A percentile compares a stretch with the other conserved stretches of the same genome.
These are phyloP conservation scores for Cutaneotrichosporon arboriforme DNA, from an alignment of 1,284 basidiomycete species.

Conservation along the genomic window DNA sequence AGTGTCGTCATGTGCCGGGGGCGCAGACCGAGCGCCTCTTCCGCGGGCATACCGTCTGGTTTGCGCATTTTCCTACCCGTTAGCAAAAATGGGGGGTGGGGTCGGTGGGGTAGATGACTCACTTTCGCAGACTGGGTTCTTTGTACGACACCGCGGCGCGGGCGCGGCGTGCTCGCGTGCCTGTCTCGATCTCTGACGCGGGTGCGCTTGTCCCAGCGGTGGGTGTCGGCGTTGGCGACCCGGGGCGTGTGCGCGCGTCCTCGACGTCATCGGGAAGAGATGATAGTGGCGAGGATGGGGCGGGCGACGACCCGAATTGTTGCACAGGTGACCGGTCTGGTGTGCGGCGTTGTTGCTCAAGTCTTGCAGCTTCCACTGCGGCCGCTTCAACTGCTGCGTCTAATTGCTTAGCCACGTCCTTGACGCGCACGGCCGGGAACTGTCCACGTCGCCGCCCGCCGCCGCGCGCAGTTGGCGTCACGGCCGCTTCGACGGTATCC, in stretches of 20 bases:
- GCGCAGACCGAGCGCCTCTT: conserved; percentile 10
- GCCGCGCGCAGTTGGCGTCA: background rate
- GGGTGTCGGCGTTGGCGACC: no score
- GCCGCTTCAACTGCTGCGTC: background rate
- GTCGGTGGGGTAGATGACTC: background rate
- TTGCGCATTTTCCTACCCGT: conserved; percentile 21
- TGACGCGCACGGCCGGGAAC: no score
- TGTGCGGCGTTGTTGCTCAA: no score
- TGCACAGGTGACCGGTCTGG: no score
- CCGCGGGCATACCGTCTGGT: conserved; percentile 14
- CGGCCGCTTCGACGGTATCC: conserved; percentile 2
- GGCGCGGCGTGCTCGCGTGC: conserved; percentile 6
- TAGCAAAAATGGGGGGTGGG: background rate
- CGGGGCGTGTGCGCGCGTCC: no score
- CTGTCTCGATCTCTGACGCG: conserved; percentile 2
- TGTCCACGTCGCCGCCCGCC: no score
- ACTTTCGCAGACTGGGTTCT: conserved; percentile 16
- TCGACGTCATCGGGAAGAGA: no score
- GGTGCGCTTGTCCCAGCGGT: background rate
- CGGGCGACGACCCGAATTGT: background rate
- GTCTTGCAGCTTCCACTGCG: background rate
- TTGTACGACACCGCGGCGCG: conserved; percentile 18
- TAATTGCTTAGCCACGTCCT: background rate
- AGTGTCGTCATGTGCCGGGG: background rate
- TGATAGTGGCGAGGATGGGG: background rate